Base-by-base conservation (phyloP, 2,329 filamentous ascomycete species). In the Pestalotiopsis sp. region DNA sequence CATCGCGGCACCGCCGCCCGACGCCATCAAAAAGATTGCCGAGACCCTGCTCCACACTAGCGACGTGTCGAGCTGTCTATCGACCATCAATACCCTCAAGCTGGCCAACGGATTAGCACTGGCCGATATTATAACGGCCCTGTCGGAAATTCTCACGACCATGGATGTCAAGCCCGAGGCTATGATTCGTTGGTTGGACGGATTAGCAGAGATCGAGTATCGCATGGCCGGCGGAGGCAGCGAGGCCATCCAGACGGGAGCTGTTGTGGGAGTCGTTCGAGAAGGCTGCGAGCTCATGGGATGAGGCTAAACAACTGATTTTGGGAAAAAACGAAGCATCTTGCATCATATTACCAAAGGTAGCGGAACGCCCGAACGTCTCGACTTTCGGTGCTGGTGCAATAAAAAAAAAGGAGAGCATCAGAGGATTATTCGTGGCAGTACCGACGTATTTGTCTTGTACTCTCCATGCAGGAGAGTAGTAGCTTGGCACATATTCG, bases 121-220 rank as follows among this genome's bases (percentile, higher is more conserved):
- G 70, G 96, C 96, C 3, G 96, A 99, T 78, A 98, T 99, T 68
- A 89, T 99, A 72, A 97, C 94, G 0, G 90, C 93, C 0, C 79
- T 98, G 56, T 90, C 92, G 0, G 95, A 98, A 74, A 92, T 97
- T 82, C 80, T 99, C 69, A 87, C 89, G 23, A 92, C 91, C 78
- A 83, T 98, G 64, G 93, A 97, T 73, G 96, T 97, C 13, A 92
- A 91, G 66, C 86, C 93, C 0, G 92, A 95, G 78, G 95, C 94
- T 12, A 92, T 96, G 85, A 92, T 98, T 66, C 89, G 91, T 2
- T 99, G 96, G 96, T 83, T 99, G 70, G 92, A 96, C 69, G 95
- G 95, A 0, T 83, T 99, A 67, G 94, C 95, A 0, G 93, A 98
- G 74, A 93, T 99, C 66, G 96, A 99, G 83, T 97, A 97, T 81